Evolutionary conservation across 192 early-diverging fungal species (phyloP), one percentile per base, ranked within the genome.

Genomic region (Coemansia sp.): DNA sequence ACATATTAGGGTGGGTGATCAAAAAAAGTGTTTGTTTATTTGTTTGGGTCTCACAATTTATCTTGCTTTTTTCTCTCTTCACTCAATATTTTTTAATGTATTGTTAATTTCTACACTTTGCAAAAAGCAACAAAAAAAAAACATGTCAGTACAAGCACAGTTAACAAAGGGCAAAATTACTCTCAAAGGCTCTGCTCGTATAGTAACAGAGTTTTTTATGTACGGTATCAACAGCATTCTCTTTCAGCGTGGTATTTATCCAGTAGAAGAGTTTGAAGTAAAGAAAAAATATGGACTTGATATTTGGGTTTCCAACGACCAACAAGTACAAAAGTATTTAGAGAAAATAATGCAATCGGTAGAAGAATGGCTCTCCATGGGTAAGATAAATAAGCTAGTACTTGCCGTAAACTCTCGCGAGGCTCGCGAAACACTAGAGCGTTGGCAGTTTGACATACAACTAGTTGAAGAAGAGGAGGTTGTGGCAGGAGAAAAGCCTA

Each of bases 381-480:
- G 87, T 36, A 86, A 88, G 53, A 89, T 97, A 31, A 88, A 84
- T 66, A 94, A 91, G 59, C 77, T 98, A 32, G 93, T 98, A 7
- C 70, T 98, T 55, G 93, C 91, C 0, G 89, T 98, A 31, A 90
- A 91, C 59, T 88, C 90, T n/a, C 87, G 87, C 54, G 92, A 94
- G 23, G 91, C 91, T 1, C 80, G 89, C 3, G 88, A 95, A 63
- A 90, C 90, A 9, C 57, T 96, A 4, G 95, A 97, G 76, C 87
- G 94, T 51, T 97, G 95, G 96, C 91, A 96, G 66, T 98, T 98
- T 76, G 92, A 96, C 78, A 85, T 96, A 33, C 83, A 91, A 25
- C 67, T 92, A n/a, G 85, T 87, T 22, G 76, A 85, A 36, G 80
- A 89, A 5, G 36, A 70, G 6, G 52, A 7, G 10, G 63, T 20